Evolutionary conservation across 1,139 yeast genomes (phyloP), one percentile per base, ranked within the genome.

Genomic region (Wickerhamiella infanticola): DNA sequence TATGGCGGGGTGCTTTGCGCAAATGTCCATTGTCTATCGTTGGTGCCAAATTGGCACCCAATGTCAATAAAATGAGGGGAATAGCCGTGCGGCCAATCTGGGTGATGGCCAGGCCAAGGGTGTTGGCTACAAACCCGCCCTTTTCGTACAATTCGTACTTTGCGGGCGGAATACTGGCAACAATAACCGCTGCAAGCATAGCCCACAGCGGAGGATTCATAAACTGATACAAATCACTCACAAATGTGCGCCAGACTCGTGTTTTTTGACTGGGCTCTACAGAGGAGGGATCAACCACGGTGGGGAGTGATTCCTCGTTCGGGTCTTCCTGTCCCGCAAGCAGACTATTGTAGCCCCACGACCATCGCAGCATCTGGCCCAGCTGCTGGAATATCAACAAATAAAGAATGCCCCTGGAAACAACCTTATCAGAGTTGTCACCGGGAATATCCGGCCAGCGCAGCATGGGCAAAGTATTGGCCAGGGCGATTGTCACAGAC

Each of bases 141-240:
- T 58, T 54, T 45, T 74, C 75, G 63, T 81, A 88, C 52, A 88
- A 74, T 47, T 74, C 71, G 43, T 69, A 65, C 57, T 84, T 84
- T 29, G 88, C 60, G 2, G 71, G 66, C 3, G 94, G 85, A 18
- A 84, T 69, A 0, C 93, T 75, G 1, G 97, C 98, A 46, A 90
- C 88, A 26, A 83, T 51, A 23, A 90, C 77, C 7, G 96, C 79
- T 1, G 80, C 63, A 26, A 84, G 63, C 97, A 90, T 90, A 9
- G 97, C 80, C 71, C 86, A 90, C 51, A 90, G 68, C 7, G 98
- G 98, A 8, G 97, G 96, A 63, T 90, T 90, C 94, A 90, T 85
- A 56, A 77, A 77, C 35, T 62, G 57, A 47, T 70, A 53, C 44
- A 75, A 48, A 35, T 52, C 51, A 36, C 37, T 46, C 13, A 42